A percentile compares a stretch with the other conserved stretches of the same genome.
phyloP scores from a whole-genome alignment of 495 filamentous ascomycete species.

The Aspergillus avenaceus region DNA sequence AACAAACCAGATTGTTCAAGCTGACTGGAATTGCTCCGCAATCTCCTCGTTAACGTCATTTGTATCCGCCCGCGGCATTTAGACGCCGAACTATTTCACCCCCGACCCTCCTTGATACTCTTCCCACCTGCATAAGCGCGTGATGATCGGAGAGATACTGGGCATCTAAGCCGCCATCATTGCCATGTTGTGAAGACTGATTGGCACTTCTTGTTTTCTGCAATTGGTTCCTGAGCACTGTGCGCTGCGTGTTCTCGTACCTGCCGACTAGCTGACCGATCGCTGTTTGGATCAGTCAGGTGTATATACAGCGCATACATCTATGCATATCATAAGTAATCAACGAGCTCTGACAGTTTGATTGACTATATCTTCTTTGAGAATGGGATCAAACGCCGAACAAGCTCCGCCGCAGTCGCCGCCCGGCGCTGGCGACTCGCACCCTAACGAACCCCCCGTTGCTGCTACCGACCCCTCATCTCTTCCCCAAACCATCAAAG shows the following conservation, averaged over 20 bases:
- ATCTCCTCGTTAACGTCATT: conserved; percentile 3
- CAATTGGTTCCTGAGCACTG: background rate
- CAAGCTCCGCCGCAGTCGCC: conserved; percentile 4
- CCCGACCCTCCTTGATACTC: background rate
- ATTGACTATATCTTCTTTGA: conserved; percentile 9
- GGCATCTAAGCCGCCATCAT: conserved; percentile 2
- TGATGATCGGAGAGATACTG: conserved; percentile 11
- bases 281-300: background rate
- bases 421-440: conserved; percentile 8
- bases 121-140: conserved; percentile 11
- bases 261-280: background rate
- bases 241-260: conserved; percentile 4
- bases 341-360: too few relatives aligned
- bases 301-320: too few relatives aligned
- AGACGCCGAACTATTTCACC: background rate
- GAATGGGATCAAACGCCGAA: conserved; percentile 13
- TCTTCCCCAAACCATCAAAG: conserved; percentile 59
- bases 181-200: conserved; percentile 12
- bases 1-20: background rate
- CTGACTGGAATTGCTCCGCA: background rate
- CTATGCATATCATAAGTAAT: background rate
- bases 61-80: background rate
- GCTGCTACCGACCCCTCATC: conserved; percentile 32
- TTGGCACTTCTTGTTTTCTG: conserved; percentile 1
- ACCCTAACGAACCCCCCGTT: conserved; percentile 16